A percentile compares a stretch with the other conserved stretches of the same genome.
Conservation (phyloP, 495 filamentous ascomycete species). For the Penicillium manginii region DNA sequence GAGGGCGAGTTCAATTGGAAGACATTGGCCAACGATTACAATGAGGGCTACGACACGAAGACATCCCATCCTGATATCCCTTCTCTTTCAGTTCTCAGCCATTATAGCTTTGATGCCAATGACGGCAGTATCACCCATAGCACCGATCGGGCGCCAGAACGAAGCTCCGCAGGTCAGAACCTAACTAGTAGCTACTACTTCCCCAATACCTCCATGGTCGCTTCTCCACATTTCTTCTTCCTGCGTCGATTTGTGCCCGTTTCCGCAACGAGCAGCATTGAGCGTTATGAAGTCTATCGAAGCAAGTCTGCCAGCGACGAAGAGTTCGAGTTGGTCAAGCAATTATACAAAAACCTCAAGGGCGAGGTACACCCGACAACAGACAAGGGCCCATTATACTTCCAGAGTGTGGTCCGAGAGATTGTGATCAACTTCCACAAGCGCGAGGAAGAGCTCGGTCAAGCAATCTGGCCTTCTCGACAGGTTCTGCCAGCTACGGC, state of each 20-base stretch:
- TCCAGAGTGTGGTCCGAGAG: slow-evolving; percentile 48
- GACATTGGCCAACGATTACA: slow-evolving; percentile 53
- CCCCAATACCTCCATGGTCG: slow-evolving; percentile 48
- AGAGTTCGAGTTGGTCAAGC: slow-evolving; percentile 45
- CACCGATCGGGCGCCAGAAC: slow-evolving; percentile 36
- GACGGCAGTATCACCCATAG: slow-evolving; percentile 40
- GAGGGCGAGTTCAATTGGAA: slow-evolving; percentile 57
- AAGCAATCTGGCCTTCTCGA: slow-evolving; percentile 55
- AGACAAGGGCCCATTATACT: slow-evolving; percentile 50
- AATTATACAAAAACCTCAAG: slow-evolving; percentile 47
- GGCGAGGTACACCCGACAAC: slow-evolving; percentile 49
- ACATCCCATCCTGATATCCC: slow-evolving; percentile 47
- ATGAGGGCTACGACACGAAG: slow-evolving; percentile 51
- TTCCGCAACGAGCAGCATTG: slow-evolving; percentile 35
- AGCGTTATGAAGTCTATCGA: slow-evolving; percentile 55
- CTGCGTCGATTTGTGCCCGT: slow-evolving; percentile 51
- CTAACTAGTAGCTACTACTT: slow-evolving; percentile 50
- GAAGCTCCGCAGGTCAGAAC: slow-evolving; percentile 32
- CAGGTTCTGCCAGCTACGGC: slow-evolving; percentile 38
- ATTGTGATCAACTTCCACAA: slow-evolving; percentile 42
- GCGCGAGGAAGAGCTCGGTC: slow-evolving; percentile 40
- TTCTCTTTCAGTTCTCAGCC: slow-evolving; percentile 36
- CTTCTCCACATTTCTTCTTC: slow-evolving; percentile 51
- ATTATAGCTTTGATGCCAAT: slow-evolving; percentile 40
- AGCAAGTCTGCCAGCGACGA: slow-evolving; percentile 47